Evolutionary conservation across 2,329 filamentous ascomycete species (phyloP).

Genomic region (Albifimbria verrucaria): DNA sequence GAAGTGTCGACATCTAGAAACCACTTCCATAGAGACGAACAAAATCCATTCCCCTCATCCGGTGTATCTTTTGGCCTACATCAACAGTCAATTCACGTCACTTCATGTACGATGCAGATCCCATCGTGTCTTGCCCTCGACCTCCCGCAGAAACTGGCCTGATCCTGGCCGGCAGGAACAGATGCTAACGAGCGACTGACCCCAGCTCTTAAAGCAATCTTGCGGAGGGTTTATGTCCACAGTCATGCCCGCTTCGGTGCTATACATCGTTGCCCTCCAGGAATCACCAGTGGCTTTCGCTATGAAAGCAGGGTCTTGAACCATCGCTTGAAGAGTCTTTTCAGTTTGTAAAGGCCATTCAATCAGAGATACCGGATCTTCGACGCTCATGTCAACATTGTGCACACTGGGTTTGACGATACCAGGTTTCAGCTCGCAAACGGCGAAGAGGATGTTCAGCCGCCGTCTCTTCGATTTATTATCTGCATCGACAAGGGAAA

Average conservation of each 20-base stretch:
- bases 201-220: not conserved
- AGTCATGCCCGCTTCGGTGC: not conserved
- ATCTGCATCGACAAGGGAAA: not conserved
- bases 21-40: too few relatives aligned
- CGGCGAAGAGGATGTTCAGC: not conserved
- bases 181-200: not conserved
- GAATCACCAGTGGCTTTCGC: not conserved
- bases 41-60: too few relatives aligned
- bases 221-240: not conserved
- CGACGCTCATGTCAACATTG: not conserved
- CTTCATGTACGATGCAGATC: not conserved
- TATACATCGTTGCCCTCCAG: not conserved
- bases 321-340: not conserved
- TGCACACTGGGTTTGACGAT: not conserved
- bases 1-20: too few relatives aligned
- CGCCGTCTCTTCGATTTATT: not conserved
- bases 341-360: not conserved
- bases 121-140: too few relatives aligned
- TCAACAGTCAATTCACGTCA: too few relatives aligned
- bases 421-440: not conserved
- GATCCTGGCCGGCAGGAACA: too few relatives aligned
- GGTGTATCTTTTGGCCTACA: too few relatives aligned
- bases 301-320: not conserved
- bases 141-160: too few relatives aligned
- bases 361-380: not conserved